phyloP scores from a whole-genome alignment of 139 green algal genomes.

The Chloropicon primus region DNA sequence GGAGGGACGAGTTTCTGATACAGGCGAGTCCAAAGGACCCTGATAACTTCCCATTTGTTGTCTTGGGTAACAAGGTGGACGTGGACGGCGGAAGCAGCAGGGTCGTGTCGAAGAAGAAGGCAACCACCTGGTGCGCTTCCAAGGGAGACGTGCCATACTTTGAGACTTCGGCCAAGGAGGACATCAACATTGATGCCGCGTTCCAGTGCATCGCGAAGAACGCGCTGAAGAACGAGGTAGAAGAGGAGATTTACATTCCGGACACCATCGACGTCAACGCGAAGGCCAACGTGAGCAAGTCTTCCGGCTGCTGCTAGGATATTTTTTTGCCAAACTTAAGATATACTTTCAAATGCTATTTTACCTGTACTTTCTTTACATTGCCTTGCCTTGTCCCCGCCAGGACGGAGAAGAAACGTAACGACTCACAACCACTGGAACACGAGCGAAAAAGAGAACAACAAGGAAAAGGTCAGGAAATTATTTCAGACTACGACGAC shows the following conservation, averaged over 20 bases:
- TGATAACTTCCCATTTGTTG: conserved; percentile 96
- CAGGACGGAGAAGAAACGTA: no score
- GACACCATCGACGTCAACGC: conserved; percentile 87
- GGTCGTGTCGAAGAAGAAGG: conserved; percentile 86
- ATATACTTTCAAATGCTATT: no score
- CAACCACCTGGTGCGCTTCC: conserved; percentile 72
- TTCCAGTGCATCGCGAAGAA: conserved; percentile 83
- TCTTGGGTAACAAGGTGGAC: conserved; percentile 98
- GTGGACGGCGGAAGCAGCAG: conserved; percentile 60
- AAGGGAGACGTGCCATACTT: conserved; percentile 93
- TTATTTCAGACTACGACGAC: no score
- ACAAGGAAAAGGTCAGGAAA: no score
- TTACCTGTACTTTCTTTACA: no score
- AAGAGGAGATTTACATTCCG: conserved; percentile 83
- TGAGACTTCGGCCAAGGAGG: conserved; percentile 85
- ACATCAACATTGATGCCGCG: conserved; percentile 81
- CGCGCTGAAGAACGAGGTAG: conserved; percentile 79
- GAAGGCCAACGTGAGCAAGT: conserved; percentile 26
- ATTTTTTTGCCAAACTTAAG: conserved; percentile 1
- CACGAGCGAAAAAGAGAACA: no score
- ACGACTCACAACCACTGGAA: no score
- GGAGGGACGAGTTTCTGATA: conserved; percentile 80
- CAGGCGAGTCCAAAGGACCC: conserved; percentile 69
- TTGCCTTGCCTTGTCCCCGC: no score
- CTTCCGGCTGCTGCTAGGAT: conserved; percentile 50